These are phyloP conservation scores for Neocallimastix lanati DNA, from an alignment of 192 early-diverging fungal species.

Conservation along the genomic window DNA sequence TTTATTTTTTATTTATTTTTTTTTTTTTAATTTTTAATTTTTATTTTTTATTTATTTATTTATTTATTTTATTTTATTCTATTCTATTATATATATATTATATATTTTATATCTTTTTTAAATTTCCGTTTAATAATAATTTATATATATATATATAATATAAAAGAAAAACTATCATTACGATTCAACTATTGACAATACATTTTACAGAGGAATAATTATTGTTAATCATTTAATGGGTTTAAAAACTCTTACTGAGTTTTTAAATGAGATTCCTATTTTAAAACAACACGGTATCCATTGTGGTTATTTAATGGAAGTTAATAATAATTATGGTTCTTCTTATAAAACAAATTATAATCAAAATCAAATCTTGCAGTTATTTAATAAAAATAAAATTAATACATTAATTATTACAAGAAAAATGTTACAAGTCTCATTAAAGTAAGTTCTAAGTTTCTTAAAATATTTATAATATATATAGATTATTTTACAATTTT, in stretches of 20 bases:
- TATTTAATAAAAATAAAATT: neutral
- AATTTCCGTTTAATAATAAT: no score
- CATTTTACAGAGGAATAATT: neutral
- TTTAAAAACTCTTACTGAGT: neutral
- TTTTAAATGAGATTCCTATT: neutral
- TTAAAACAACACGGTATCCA: neutral
- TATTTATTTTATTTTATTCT: no score
- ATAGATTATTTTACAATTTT: no score
- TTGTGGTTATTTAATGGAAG: neutral
- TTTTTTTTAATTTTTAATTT: no score
- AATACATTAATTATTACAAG: neutral
- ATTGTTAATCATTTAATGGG: neutral
- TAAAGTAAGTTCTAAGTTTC: neutral
- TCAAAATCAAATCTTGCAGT: neutral
- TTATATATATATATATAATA: no score
- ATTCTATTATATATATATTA: no score
- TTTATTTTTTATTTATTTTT: no score
- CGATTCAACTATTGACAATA: neutral
- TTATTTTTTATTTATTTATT: no score
- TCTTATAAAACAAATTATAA: neutral
- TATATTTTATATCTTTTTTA: no score
- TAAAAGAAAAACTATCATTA: neutral
- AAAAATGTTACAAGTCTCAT: neutral
- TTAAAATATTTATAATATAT: no score
- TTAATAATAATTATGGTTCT: neutral